Evolutionary conservation across 2,329 filamentous ascomycete genomes (phyloP).

Genomic region (Penicillium sp.): DNA sequence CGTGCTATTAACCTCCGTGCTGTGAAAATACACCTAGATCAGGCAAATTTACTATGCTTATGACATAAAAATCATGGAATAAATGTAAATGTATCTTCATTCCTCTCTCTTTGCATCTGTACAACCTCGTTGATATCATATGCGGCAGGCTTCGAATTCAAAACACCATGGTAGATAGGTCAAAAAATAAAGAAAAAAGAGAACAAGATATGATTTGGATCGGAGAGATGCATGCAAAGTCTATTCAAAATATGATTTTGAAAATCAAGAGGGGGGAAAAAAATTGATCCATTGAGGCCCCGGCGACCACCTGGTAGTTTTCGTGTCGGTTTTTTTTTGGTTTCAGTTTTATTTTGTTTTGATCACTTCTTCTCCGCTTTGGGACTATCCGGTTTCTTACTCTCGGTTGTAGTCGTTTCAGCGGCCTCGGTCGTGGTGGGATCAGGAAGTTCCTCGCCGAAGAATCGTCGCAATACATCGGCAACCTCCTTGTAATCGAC

Average conservation of each 20-base stretch:
- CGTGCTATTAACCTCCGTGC: too few relatives aligned
- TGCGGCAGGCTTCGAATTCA: slow-evolving; percentile 17
- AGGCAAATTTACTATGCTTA: neutral
- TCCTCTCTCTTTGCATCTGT: neutral
- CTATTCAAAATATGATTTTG: slow-evolving; percentile 18
- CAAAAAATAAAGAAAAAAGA: slow-evolving; percentile 7
- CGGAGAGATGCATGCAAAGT: slow-evolving; percentile 20
- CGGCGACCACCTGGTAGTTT: neutral
- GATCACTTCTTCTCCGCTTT: slow-evolving; percentile 10
- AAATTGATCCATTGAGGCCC: slow-evolving; percentile 4
- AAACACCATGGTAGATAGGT: neutral
- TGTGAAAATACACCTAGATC: too few relatives aligned
- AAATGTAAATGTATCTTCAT: neutral
- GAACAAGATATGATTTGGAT: slow-evolving; percentile 12
- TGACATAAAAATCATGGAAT: neutral
- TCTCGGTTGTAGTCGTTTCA: neutral
- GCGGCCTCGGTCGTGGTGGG: neutral
- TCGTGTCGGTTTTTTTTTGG: neutral
- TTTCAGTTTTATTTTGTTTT: neutral
- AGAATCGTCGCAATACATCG: slow-evolving; percentile 67
- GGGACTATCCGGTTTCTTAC: neutral
- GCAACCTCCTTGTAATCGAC: slow-evolving; percentile 72
- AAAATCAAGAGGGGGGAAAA: slow-evolving; percentile 14
- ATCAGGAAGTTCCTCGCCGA: slow-evolving; percentile 43
- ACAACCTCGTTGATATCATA: slow-evolving; percentile 15